Evolutionary conservation across 1,139 yeast genomes (phyloP), one percentile per base, ranked within the genome.

Genomic region (Hyphopichia buzzinii): DNA sequence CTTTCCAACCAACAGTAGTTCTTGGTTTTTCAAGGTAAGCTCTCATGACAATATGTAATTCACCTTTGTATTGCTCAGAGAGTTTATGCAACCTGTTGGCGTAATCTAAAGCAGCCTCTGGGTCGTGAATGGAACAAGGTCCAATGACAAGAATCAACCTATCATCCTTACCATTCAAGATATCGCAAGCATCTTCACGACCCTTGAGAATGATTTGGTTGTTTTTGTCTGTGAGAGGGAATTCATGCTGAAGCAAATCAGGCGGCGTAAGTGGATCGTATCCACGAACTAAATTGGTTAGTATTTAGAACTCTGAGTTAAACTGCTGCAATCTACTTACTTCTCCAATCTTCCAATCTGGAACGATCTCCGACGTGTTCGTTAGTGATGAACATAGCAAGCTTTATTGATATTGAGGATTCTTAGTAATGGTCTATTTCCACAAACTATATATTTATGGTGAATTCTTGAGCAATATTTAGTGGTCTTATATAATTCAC

Each of bases 1-100:
- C 98, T 70, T 92, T 92, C 98, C 98, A 92, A 46, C 98, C 98
- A 38, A 92, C 97, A 23, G 97, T 92, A 45, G 98, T 92, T 71
- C 98, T 82, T 55, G 98, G 98, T 67, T 92, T 92, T 66, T 92
- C 98, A 53, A 92, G 75, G 75, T 92, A 92, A 12, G 97, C 97
- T 67, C 97, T 81, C 97, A 92, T 92, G 48, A 92, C 77, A 43
- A 92, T 77, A 36, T 84, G 83, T 46, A 92, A 71, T 48, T 92
- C 97, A 39, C 73, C 78, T 42, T 77, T 62, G 46, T 86, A 74
- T 63, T 86, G 87, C 35, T 77, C 82, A 31, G 89, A 71, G 44
- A 84, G 66, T 44, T 72, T 72, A 59, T 80, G 75, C 49, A 92
- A 73, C 50, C 85, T 74, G 26, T 62, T 63, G 40, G 95, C 96